phyloP scores from a whole-genome alignment of 2,329 filamentous ascomycete genomes.

The Paraphaeosphaeria minitans region DNA sequence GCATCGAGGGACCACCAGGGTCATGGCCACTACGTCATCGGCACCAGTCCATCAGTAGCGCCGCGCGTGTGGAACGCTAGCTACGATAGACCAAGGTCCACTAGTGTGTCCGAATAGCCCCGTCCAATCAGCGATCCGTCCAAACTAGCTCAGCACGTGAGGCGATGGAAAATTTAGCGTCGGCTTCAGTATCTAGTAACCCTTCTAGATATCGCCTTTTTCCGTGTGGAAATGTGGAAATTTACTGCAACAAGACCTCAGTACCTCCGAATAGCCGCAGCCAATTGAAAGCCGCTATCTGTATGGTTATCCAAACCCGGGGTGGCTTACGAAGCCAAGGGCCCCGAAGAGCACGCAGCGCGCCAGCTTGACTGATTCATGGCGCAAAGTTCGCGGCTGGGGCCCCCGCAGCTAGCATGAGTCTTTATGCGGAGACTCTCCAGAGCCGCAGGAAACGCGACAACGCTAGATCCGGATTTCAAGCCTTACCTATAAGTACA shows the following conservation, averaged over 20 bases:
- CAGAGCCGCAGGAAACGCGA: not conserved
- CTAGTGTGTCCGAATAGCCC: slow-evolving; percentile 1
- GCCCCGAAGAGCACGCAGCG: not conserved
- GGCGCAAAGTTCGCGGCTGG: not conserved
- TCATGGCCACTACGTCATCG: not conserved
- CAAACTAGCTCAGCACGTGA: not conserved
- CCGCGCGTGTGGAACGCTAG: not conserved
- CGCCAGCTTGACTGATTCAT: not conserved
- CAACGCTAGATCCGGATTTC: not conserved
- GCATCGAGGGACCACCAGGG: not conserved
- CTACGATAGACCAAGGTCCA: not conserved
- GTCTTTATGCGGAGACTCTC: not conserved
- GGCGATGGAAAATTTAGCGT: not conserved
- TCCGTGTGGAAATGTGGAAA: no score
- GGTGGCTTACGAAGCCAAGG: not conserved
- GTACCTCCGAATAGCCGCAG: not conserved
- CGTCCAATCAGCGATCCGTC: slow-evolving; percentile 1
- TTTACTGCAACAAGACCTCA: not conserved
- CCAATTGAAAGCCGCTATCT: not conserved
- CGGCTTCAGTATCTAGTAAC: not conserved
- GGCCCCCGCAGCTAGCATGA: not conserved
- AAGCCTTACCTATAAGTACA: slow-evolving; percentile 3
- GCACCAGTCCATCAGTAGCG: not conserved
- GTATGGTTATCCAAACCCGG: not conserved
- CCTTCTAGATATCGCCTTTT: no score